Evolutionary conservation across 2,329 filamentous ascomycete species (phyloP), one percentile per base, ranked within the genome.

Genomic region (Trichophyton benhamiae): DNA sequence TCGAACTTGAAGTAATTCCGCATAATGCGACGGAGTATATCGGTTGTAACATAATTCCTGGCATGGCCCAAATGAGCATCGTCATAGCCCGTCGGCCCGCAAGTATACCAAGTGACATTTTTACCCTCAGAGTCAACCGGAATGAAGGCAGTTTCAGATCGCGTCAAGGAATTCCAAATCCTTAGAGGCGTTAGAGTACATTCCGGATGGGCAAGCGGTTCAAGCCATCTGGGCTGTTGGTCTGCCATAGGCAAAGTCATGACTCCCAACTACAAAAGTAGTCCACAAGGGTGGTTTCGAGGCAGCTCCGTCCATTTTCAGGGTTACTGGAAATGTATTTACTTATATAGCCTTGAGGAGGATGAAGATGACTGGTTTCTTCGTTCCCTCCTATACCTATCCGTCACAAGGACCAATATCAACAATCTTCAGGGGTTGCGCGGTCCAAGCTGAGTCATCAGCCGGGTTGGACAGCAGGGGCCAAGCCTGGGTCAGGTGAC

Each of bases 21-120:
- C 74, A 95, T 76, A 68, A 95, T 89, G 68, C 91, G 85, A 64
- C 91, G 83, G 67, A 95, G 86, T 65, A 95, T 91, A 73, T 95
- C 91, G 53, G 89, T 94, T 57, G 86, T 89, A 65, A 95, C 88
- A 82, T 95, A 95, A 77, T 95, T 95, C 67, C 89, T 81, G 33
- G 89, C 90, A 74, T 95, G 90, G 33, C 89, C 87, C 64, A 92
- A 75, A 77, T 92, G 89, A 64, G 86, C 83, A 76, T 91, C 86
- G 72, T 91, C 88, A 72, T 89, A 89, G 49, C 88, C 87, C 0
- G 90, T 95, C 62, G 91, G 90, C 20, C 91, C 91, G 77, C 91
- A 96, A 67, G 87, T 87, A 74, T 95, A 95, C 89, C 90, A 95
- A 3, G 84, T 85, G 27, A 95, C 83, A 70, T 86, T 86, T 68